Evolutionary conservation across 2,329 filamentous ascomycete genomes (phyloP).

Genomic region (Shiraia bambusicola): DNA sequence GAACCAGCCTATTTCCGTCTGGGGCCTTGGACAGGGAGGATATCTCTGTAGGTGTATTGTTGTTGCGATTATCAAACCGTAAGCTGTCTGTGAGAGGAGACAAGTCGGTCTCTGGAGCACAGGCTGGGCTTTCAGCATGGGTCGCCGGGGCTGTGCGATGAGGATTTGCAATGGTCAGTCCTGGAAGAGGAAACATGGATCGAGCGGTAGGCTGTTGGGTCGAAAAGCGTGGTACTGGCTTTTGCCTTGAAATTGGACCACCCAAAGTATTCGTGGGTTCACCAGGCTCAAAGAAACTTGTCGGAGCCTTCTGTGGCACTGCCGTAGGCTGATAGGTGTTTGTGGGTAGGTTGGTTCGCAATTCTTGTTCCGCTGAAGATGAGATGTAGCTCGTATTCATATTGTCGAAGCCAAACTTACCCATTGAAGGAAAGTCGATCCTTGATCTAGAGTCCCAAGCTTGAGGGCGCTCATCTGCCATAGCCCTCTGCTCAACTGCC

Average conservation of each 20-base stretch:
- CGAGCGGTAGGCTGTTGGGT: constrained; percentile 9
- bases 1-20: constrained; percentile 19
- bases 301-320: constrained; percentile 20
- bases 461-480: no score
- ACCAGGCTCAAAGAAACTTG: constrained; percentile 29
- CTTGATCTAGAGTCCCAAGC: background rate
- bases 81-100: background rate
- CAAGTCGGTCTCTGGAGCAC: background rate
- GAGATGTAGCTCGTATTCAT: constrained; percentile 14
- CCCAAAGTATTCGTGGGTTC: constrained; percentile 22
- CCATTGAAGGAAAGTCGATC: constrained; percentile 5
- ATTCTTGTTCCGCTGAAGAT: background rate
- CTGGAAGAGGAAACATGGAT: constrained; percentile 14
- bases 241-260: constrained; percentile 28
- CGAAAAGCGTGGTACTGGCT: constrained; percentile 28
- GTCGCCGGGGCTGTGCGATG: constrained; percentile 17
- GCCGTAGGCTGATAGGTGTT: constrained; percentile 4
- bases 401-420: constrained; percentile 25
- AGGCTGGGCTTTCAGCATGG: constrained; percentile 10
- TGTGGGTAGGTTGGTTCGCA: constrained; percentile 5
- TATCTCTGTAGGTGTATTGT: no score
- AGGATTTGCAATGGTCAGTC: constrained; percentile 27
- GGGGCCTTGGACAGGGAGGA: constrained; percentile 32
- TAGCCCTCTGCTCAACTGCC: no score
- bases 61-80: background rate